Conservation (phyloP, 2,329 filamentous ascomycete genomes). For the Endocalyx cinctus region DNA sequence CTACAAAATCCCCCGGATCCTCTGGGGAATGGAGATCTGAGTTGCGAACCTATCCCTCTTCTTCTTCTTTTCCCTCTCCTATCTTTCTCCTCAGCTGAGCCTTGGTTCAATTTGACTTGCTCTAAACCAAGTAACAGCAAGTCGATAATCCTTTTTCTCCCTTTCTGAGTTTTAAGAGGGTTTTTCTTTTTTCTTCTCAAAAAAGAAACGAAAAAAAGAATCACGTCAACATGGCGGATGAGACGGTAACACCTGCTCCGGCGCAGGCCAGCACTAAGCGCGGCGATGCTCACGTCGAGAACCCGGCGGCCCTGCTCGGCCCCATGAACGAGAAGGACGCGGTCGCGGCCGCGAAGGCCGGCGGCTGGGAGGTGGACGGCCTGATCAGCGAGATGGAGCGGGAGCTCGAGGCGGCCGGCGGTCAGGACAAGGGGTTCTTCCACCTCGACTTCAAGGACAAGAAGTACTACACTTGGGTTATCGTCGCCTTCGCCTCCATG, state of each 20-base stretch:
- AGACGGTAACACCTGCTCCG: not conserved
- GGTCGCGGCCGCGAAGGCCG: constrained; percentile 31
- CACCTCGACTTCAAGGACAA: constrained; percentile 58
- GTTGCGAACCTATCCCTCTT: too few relatives aligned
- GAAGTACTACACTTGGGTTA: constrained; percentile 61
- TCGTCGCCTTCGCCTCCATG: constrained; percentile 71
- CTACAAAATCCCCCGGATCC: too few relatives aligned
- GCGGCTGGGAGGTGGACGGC: constrained; percentile 31
- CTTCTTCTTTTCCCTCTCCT: too few relatives aligned
- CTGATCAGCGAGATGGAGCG: constrained; percentile 38
- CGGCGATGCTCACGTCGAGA: constrained; percentile 18
- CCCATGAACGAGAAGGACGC: constrained; percentile 27
- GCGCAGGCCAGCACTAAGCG: not conserved
- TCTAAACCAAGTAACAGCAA: too few relatives aligned
- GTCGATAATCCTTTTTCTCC: too few relatives aligned
- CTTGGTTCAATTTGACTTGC: too few relatives aligned
- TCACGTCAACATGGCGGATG: not conserved
- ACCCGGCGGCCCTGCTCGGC: constrained; percentile 15
- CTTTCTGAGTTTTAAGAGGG: too few relatives aligned
- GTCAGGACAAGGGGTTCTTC: constrained; percentile 37
- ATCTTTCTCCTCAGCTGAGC: too few relatives aligned
- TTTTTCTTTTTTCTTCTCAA: too few relatives aligned
- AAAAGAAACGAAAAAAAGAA: not conserved
- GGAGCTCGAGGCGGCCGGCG: constrained; percentile 29
- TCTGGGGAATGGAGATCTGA: too few relatives aligned